Conservation (phyloP, 176 grass and related monocot species). For the Zoysia pacifica region DNA sequence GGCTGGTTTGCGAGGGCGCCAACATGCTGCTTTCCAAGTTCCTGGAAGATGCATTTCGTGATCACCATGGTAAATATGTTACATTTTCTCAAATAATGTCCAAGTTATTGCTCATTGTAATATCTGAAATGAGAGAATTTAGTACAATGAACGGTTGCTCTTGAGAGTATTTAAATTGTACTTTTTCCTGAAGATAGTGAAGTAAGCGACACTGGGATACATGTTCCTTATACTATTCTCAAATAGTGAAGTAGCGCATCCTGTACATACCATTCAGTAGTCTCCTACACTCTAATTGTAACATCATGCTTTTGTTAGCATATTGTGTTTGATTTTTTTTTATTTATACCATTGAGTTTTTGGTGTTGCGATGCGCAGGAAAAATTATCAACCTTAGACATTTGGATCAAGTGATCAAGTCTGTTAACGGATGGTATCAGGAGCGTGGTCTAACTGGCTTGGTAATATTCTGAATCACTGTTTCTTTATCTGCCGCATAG, state of each 20-base stretch:
- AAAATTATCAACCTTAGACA: constrained; percentile 96
- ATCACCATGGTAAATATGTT: constrained; percentile 60
- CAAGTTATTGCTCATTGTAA: not conserved
- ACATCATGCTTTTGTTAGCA: constrained; percentile 10
- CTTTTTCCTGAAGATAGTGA: not conserved
- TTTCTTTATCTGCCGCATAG: not conserved
- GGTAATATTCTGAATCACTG: constrained; percentile 45
- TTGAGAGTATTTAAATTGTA: not conserved
- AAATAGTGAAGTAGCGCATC: no score
- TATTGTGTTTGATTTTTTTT: not conserved
- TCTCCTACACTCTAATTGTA: constrained; percentile 12
- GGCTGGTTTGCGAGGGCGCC: constrained; percentile 87
- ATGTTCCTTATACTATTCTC: not conserved
- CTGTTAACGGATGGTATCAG: constrained; percentile 82
- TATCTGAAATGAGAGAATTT: not conserved
- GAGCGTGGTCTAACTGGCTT: constrained; percentile 79
- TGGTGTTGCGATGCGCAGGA: constrained; percentile 67
- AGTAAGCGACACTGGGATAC: not conserved
- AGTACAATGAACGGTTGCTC: not conserved
- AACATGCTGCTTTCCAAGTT: constrained; percentile 94
- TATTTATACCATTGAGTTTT: constrained; percentile 26
- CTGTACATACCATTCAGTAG: not conserved
- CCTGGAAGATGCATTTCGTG: constrained; percentile 71
- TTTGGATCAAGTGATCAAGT: constrained; percentile 89
- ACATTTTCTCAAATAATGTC: not conserved